phyloP scores from a whole-genome alignment of 2,329 filamentous ascomycete species.

The Ophiostoma fasciatum region DNA sequence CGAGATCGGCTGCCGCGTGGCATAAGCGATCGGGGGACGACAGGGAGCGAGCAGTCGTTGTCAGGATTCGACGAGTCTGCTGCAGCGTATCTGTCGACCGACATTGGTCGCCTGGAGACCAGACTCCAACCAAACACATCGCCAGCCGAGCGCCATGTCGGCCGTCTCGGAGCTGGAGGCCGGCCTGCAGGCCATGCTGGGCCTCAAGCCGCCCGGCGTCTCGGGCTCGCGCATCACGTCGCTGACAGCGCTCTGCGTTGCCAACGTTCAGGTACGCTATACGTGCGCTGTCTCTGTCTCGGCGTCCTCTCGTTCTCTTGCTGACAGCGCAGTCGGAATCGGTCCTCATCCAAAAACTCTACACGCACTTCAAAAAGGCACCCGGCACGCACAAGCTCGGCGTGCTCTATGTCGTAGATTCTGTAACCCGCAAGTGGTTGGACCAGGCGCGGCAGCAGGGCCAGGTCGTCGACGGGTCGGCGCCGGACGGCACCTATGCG shows the following conservation, averaged over 20 bases:
- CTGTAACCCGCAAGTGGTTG: constrained; percentile 97
- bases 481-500: constrained; percentile 82
- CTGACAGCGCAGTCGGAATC: constrained; percentile 61
- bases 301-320: constrained; percentile 12
- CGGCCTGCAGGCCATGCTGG: constrained; percentile 81
- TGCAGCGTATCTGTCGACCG: too few species aligned
- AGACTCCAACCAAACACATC: too few species aligned
- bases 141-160: too few species aligned
- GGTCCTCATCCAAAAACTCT: constrained; percentile 88
- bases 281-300: background rate
- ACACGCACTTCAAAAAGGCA: constrained; percentile 92
- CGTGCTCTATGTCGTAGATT: constrained; percentile 99
- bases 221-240: constrained; percentile 82
- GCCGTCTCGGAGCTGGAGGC: constrained; percentile 83
- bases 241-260: constrained; percentile 76
- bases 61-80: too few species aligned
- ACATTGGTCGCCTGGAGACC: too few species aligned
- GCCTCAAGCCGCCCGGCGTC: constrained; percentile 83
- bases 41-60: too few species aligned
- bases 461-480: constrained; percentile 65
- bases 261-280: constrained; percentile 67
- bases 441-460: constrained; percentile 81
- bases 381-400: constrained; percentile 93
- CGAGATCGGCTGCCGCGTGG: too few species aligned
- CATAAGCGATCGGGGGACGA: too few species aligned